A percentile compares a stretch with the other conserved stretches of the same genome.
Conservation (phyloP, 306 rosid species). For the Glycyrrhiza uralensis region DNA sequence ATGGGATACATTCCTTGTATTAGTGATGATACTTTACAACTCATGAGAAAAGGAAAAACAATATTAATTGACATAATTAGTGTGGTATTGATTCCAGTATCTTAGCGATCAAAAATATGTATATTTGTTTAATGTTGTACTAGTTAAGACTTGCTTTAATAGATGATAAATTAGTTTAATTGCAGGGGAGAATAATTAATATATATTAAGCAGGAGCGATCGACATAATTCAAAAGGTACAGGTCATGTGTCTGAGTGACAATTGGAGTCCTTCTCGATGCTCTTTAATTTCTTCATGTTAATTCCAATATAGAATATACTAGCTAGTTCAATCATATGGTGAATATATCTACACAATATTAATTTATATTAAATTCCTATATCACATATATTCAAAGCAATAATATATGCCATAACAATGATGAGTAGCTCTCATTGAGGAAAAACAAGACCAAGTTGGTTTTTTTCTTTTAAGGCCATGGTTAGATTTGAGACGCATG, state of each 20-base stretch:
- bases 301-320: slow-evolving; percentile 29
- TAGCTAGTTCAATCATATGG: slow-evolving; percentile 8
- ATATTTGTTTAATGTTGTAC: neutral
- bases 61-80: slow-evolving; percentile 1
- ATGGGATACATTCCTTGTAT: slow-evolving; percentile 32
- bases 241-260: neutral
- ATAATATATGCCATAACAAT: neutral
- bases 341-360: neutral
- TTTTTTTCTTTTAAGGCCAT: neutral
- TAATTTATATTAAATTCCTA: neutral
- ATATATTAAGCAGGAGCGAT: neutral
- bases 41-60: neutral
- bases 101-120: slow-evolving; percentile 22
- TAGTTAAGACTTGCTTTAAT: neutral
- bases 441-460: neutral
- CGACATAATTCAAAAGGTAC: slow-evolving; percentile 10
- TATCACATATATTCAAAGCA: slow-evolving; percentile 14
- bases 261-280: slow-evolving; percentile 3
- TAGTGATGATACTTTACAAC: slow-evolving; percentile 34
- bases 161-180: slow-evolving; percentile 35
- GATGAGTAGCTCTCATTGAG: neutral
- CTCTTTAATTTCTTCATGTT: neutral
- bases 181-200: slow-evolving; percentile 18
- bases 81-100: slow-evolving; percentile 26
- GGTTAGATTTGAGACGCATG: slow-evolving; percentile 21